A percentile compares a stretch with the other conserved stretches of the same genome.
Evolutionary conservation across 2,329 filamentous ascomycete species (phyloP).

Genomic region (Aaosphaeria pasadenensis): DNA sequence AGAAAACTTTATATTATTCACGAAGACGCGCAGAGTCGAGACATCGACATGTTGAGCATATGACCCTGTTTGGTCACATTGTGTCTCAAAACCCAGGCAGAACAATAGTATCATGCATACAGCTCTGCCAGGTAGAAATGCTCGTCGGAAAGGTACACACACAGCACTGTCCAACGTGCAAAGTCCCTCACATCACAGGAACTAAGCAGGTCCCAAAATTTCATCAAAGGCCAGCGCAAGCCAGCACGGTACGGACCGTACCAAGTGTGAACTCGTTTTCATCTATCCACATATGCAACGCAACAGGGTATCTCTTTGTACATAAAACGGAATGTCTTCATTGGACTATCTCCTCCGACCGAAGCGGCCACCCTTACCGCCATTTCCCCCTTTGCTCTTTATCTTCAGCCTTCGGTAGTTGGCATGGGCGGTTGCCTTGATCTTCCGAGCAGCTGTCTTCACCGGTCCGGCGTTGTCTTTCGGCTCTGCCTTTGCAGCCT

Average conservation of each 20-base stretch:
- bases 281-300: slow-evolving; percentile 1
- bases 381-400: slow-evolving; percentile 45
- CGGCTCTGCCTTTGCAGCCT: slow-evolving; percentile 7
- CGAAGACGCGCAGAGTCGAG: neutral
- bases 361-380: slow-evolving; percentile 37
- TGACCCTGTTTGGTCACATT: neutral
- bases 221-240: too few species aligned
- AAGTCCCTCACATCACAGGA: too few species aligned
- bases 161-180: too few species aligned
- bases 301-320: too few species aligned
- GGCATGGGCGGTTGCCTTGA: slow-evolving; percentile 46
- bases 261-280: neutral
- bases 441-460: slow-evolving; percentile 42
- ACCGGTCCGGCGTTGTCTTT: slow-evolving; percentile 21
- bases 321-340: slow-evolving; percentile 4
- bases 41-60: neutral
- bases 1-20: neutral
- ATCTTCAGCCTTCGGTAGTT: slow-evolving; percentile 51
- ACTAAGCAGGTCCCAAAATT: too few species aligned
- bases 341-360: slow-evolving; percentile 28
- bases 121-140: too few species aligned
- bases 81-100: neutral
- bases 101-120: neutral
- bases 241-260: too few species aligned
- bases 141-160: too few species aligned